Evolutionary conservation across 2,329 filamentous ascomycete genomes (phyloP).

Genomic region (Pseudogymnoascus sp.): DNA sequence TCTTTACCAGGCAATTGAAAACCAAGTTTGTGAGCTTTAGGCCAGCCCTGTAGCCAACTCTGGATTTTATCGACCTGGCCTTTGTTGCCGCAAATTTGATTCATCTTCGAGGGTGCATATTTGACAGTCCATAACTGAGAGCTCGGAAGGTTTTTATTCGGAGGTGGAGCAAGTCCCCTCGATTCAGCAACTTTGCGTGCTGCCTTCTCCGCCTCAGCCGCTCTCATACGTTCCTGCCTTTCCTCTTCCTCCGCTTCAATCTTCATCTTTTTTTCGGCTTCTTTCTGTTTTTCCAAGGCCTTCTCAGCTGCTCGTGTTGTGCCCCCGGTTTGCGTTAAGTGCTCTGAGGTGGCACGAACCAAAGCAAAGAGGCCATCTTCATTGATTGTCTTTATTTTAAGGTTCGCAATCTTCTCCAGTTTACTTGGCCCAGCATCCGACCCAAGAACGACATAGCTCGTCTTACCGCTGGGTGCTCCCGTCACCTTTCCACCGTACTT

Average conservation of each 20-base stretch:
- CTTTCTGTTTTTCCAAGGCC: slow-evolving; percentile 72
- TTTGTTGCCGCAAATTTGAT: slow-evolving; percentile 94
- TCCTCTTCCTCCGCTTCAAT: slow-evolving; percentile 81
- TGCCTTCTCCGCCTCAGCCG: slow-evolving; percentile 43
- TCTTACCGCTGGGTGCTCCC: slow-evolving; percentile 78
- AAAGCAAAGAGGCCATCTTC: slow-evolving; percentile 87
- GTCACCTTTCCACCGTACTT: slow-evolving; percentile 90
- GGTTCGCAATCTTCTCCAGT: slow-evolving; percentile 70
- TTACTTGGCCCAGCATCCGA: slow-evolving; percentile 90
- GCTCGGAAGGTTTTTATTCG: slow-evolving; percentile 32
- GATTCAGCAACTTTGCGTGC: slow-evolving; percentile 31
- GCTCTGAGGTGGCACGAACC: slow-evolving; percentile 46
- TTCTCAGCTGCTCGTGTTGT: slow-evolving; percentile 81
- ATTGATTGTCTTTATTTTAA: slow-evolving; percentile 83
- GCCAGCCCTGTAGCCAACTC: slow-evolving; percentile 76
- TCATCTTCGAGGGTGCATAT: slow-evolving; percentile 78
- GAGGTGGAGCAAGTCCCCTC: slow-evolving; percentile 31
- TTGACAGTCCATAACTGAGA: slow-evolving; percentile 86
- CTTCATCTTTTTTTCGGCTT: slow-evolving; percentile 75
- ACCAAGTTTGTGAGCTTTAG: slow-evolving; percentile 64
- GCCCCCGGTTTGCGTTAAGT: slow-evolving; percentile 77
- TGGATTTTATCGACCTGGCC: slow-evolving; percentile 81
- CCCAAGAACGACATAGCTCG: slow-evolving; percentile 86
- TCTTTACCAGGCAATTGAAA: slow-evolving; percentile 81
- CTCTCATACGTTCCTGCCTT: slow-evolving; percentile 58